Evolutionary conservation across 225 moss, liverwort and hornwort species (phyloP).

Genomic region (Pseudisothecium myosuroides): DNA sequence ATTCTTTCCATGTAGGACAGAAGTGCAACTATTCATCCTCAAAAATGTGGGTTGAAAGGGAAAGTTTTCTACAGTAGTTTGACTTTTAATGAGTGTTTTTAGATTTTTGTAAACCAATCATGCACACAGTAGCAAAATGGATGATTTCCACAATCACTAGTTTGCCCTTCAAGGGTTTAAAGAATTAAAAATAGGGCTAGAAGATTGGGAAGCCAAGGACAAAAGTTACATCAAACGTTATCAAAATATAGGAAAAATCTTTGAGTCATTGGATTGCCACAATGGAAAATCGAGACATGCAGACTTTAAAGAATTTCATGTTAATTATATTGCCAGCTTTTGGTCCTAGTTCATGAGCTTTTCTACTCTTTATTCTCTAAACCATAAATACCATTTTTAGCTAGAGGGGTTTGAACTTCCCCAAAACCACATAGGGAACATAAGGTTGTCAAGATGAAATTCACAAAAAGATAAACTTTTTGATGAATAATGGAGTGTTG

Average conservation of each 20-base stretch:
- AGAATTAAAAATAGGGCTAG: background rate
- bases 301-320: background rate
- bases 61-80: too few relatives aligned
- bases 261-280: background rate
- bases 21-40: too few relatives aligned
- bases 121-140: too few relatives aligned
- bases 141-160: too few relatives aligned
- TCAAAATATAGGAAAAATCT: background rate
- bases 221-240: rapidly evolving
- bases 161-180: too few relatives aligned
- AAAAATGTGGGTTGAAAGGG: too few relatives aligned
- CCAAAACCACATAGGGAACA: rapidly evolving
- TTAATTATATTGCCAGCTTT: background rate
- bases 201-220: background rate
- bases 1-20: too few relatives aligned
- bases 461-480: background rate
- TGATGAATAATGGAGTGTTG: too few relatives aligned
- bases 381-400: too few relatives aligned
- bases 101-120: too few relatives aligned
- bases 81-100: too few relatives aligned
- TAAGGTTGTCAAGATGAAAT: background rate
- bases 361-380: background rate
- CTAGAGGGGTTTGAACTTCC: background rate
- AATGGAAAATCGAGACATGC: background rate
- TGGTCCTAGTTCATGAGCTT: background rate